Evolutionary conservation across 306 rosid species (phyloP).

Genomic region (Cucumis melo): DNA sequence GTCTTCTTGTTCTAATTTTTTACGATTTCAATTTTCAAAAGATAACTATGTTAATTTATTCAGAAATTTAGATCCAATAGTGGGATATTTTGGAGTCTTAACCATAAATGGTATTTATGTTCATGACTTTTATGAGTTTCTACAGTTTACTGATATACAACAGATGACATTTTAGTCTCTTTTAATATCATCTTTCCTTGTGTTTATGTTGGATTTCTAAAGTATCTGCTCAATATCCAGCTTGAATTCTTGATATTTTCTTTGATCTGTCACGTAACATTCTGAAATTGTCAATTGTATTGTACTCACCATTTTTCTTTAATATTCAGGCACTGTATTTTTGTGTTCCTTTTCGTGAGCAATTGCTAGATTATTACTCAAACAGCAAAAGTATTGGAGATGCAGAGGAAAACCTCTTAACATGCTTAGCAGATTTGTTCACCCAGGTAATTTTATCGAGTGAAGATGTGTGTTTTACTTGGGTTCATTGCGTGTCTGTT

Average conservation of each 20-base stretch:
- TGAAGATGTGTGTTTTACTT: background rate
- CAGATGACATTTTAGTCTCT: background rate
- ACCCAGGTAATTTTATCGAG: conserved; percentile 46
- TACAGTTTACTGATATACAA: background rate
- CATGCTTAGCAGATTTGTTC: conserved; percentile 95
- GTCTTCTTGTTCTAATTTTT: background rate
- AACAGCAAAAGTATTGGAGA: conserved; percentile 58
- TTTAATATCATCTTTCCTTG: background rate
- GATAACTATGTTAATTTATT: background rate
- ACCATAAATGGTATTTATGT: background rate
- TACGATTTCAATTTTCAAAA: background rate
- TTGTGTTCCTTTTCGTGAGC: conserved; percentile 98
- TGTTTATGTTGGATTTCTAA: no score
- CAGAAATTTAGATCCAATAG: background rate
- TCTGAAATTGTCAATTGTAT: background rate
- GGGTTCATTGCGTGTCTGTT: background rate
- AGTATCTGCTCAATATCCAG: background rate
- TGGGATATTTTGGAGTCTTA: background rate
- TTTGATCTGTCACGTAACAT: background rate
- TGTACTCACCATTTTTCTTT: conserved; percentile 5
- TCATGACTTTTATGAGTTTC: background rate
- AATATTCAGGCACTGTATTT: conserved; percentile 81
- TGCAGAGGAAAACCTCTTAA: conserved; percentile 86
- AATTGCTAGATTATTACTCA: conserved; percentile 73
- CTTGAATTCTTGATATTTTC: background rate